Evolutionary conservation across 805 yeast genomes (phyloP).

Genomic region (Lachancea quebecensis): DNA sequence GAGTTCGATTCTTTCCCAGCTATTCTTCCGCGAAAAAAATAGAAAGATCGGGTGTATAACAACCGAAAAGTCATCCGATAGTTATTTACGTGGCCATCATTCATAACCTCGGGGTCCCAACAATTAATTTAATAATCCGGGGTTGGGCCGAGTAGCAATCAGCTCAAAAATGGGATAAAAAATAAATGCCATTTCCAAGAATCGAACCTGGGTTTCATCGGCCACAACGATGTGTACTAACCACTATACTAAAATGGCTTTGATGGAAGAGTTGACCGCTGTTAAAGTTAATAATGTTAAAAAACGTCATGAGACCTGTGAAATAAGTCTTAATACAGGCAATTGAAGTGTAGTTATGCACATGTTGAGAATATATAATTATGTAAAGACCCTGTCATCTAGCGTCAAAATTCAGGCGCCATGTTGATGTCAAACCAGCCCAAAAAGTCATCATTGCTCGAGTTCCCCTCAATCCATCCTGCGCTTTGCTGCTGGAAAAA

Average conservation of each 20-base stretch:
- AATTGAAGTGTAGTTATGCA: neutral
- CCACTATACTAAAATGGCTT: conserved; percentile 52
- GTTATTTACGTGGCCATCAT: neutral
- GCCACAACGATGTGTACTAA: conserved; percentile 69
- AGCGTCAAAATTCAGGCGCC: conserved; percentile 46
- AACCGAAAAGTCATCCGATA: neutral
- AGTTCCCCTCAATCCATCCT: conserved; percentile 75
- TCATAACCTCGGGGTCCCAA: neutral
- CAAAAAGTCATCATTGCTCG: conserved; percentile 58
- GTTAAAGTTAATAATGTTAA: no score
- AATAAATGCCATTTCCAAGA: conserved; percentile 58
- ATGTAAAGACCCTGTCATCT: neutral
- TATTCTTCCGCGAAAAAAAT: neutral
- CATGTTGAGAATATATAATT: neutral
- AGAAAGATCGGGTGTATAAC: neutral
- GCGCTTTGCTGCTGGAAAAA: conserved; percentile 77
- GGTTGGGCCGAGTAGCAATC: neutral
- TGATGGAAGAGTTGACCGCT: no score
- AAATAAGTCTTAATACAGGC: no score
- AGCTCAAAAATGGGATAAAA: conserved; percentile 11
- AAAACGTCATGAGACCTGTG: no score
- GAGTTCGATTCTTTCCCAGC: no score
- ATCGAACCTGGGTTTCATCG: conserved; percentile 70
- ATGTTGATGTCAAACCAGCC: conserved; percentile 90
- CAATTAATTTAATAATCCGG: neutral